These are phyloP conservation scores for Pisolithus albus DNA, from an alignment of 768 basidiomycete genomes.

Conservation along the genomic window DNA sequence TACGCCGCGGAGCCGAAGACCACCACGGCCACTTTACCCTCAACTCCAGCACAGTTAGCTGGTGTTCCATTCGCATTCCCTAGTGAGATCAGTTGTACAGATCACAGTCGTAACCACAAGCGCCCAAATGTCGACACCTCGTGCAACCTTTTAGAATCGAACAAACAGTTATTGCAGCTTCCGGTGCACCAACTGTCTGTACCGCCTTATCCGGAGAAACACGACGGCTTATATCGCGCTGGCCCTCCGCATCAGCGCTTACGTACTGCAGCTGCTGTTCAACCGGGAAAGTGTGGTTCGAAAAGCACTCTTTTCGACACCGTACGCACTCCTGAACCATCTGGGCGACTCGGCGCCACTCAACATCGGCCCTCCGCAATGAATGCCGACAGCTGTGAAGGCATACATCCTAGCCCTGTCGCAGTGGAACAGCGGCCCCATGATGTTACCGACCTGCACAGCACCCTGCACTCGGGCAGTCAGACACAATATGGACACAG, in stretches of 20 bases:
- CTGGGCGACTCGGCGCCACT: conserved; percentile 20
- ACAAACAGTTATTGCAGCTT: conserved; percentile 7
- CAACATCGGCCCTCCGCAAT: conserved; percentile 14
- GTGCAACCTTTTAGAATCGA: conserved; percentile 8
- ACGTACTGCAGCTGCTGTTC: conserved; percentile 12
- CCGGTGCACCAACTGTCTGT: conserved; percentile 14
- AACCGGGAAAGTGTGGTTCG: conserved; percentile 27
- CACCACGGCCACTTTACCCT: conserved; percentile 28
- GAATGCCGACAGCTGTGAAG: conserved; percentile 16
- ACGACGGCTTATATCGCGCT: conserved; percentile 7
- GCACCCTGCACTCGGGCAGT: conserved; percentile 11
- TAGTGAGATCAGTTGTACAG: conserved; percentile 16
- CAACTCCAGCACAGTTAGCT: conserved; percentile 20
- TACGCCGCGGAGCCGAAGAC: conserved; percentile 33
- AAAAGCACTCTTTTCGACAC: conserved; percentile 37
- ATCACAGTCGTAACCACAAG: conserved; percentile 19
- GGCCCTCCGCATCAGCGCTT: conserved; percentile 13
- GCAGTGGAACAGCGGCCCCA: conserved; percentile 15
- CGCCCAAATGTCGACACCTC: conserved; percentile 7
- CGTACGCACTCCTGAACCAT: conserved; percentile 19
- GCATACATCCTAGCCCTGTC: conserved; percentile 16
- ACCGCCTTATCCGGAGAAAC: conserved; percentile 14
- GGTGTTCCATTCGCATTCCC: conserved; percentile 18
- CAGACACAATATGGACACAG: conserved; percentile 22
- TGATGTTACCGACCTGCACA: conserved; percentile 22